Base-by-base conservation (phyloP, 495 filamentous ascomycete genomes). In the Xylaria intraflava region DNA sequence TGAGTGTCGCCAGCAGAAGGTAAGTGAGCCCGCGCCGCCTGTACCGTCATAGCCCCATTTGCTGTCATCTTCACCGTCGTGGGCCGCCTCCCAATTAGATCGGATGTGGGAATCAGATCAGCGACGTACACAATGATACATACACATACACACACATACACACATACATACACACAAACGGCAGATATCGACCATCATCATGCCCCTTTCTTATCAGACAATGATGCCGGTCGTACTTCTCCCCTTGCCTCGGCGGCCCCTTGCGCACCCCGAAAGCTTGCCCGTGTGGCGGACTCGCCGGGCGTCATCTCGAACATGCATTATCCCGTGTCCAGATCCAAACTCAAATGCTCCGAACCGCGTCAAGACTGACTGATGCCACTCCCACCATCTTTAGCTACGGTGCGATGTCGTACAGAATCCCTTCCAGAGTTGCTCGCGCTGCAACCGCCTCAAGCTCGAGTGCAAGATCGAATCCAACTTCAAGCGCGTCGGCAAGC, bases 1-100 rank as follows among this genome's bases (percentile, higher is more conserved):
- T 71, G 89, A 96, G 66, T 96, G 91, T 69, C 82, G 90, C 35
- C 91, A 96, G 69, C 90, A 96, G 70, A 96, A 96, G 79, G 89
- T 91, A 62, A 72, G 72, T 72, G 52, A 57, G 48, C 43, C 24
- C 36, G 14, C 51, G 45, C 17, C 35, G 17, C 35, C 17, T 29
- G 2, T 27, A 24, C 16, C 48, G 12, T 20, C 10, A 47, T 24
- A 41, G 26, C 38, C 10, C 26, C 6, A 44, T 24, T 16, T n/a
- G n/a, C 19, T 44, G 4, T 17, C 24, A 35, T 11, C 11, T n/a
- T 26, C 12, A 10, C 17, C 17, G 1, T 36, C 16, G 12, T 44
- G 11, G 24, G 12, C 46, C 30, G 54, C n/a, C 16, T 1, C 45
- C 49, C 23, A 48, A 47, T 46, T 33, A 17, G 23, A 16, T 11